Conservation (phyloP, 192 early-diverging fungal species). For the Spizellomyces sp. region DNA sequence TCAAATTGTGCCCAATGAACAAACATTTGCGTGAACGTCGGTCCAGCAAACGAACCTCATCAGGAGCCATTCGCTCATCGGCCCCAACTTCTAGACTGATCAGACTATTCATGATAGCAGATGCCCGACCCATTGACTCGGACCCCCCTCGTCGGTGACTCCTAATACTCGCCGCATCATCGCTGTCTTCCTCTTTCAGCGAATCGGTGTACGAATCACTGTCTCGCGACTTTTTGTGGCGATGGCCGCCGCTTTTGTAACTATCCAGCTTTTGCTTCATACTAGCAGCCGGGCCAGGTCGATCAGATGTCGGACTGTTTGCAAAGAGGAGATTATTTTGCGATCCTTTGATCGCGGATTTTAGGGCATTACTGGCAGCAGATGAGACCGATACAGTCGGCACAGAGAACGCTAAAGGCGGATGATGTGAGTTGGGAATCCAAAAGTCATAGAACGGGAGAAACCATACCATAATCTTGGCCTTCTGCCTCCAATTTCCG, state of each 20-base stretch:
- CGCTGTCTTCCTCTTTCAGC: constrained; percentile 19
- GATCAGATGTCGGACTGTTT: background rate
- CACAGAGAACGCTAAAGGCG: constrained; percentile 24
- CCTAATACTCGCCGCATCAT: constrained; percentile 14
- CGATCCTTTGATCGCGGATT: constrained; percentile 36
- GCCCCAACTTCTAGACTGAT: constrained; percentile 31
- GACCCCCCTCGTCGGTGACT: constrained; percentile 15
- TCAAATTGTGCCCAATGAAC: background rate
- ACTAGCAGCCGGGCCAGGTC: background rate
- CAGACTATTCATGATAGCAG: constrained; percentile 4
- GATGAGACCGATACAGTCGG: constrained; percentile 37
- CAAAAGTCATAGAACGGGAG: background rate
- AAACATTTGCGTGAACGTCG: background rate
- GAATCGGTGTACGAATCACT: constrained; percentile 11
- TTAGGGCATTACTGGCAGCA: constrained; percentile 50
- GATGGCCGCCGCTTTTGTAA: background rate
- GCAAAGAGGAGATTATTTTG: constrained; percentile 19
- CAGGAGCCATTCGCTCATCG: constrained; percentile 56
- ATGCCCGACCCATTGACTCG: no score
- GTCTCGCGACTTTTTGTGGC: background rate
- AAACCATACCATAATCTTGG: constrained; percentile 36
- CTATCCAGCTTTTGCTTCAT: background rate
- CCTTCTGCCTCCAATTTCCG: constrained; percentile 35
- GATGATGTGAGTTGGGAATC: background rate
- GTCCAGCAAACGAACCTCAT: constrained; percentile 41